phyloP scores from a whole-genome alignment of 768 basidiomycete species.

The Trametes sanguinea region DNA sequence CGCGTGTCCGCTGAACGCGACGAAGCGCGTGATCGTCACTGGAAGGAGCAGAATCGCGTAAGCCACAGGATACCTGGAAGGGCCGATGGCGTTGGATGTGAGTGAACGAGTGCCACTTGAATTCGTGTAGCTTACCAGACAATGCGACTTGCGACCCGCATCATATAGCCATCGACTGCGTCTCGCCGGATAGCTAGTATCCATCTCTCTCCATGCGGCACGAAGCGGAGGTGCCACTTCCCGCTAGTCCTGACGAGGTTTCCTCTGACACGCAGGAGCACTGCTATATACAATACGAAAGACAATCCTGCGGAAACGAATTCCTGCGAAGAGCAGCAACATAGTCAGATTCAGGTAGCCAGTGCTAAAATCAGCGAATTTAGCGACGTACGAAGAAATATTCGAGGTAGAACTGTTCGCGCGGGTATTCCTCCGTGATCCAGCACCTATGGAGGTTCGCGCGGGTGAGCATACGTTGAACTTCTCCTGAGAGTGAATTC shows the following conservation, averaged over 20 bases:
- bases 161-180: constrained; percentile 35
- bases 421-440: constrained; percentile 45
- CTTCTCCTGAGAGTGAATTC: too few relatives aligned
- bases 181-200: constrained; percentile 36
- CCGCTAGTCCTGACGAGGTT: constrained; percentile 34
- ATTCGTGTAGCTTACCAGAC: constrained; percentile 32
- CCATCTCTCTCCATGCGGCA: constrained; percentile 36
- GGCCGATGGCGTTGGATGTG: too few relatives aligned
- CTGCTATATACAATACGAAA: constrained; percentile 35
- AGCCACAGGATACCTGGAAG: constrained; percentile 26
- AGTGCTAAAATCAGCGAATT: neutral
- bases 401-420: constrained; percentile 42
- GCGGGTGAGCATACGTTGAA: too few relatives aligned
- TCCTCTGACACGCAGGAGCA: constrained; percentile 41
- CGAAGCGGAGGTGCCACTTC: constrained; percentile 35
- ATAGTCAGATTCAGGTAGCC: neutral
- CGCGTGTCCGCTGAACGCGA: constrained; percentile 30
- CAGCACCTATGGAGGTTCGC: constrained; percentile 38
- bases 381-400: constrained; percentile 44
- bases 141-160: constrained; percentile 35
- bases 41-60: constrained; percentile 38
- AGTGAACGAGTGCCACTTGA: too few relatives aligned
- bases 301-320: constrained; percentile 38
- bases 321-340: constrained; percentile 27
- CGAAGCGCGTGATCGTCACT: constrained; percentile 37